phyloP scores from a whole-genome alignment of 2,329 filamentous ascomycete genomes.

The Fusarium annulatum region DNA sequence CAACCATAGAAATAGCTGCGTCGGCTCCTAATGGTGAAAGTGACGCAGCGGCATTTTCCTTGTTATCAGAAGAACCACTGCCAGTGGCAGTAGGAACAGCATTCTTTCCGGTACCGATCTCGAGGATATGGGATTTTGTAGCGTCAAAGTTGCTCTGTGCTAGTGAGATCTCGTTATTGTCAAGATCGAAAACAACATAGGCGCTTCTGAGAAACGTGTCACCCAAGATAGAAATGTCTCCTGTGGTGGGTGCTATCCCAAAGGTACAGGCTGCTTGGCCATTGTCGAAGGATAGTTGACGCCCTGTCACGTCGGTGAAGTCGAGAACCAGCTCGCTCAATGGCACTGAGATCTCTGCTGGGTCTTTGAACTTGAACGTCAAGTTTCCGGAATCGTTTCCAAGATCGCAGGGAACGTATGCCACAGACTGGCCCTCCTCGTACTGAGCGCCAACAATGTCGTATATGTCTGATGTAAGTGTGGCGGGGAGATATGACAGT shows the following conservation, averaged over 20 bases:
- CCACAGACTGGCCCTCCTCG: conserved; percentile 61
- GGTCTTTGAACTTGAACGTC: conserved; percentile 64
- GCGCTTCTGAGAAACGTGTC: conserved; percentile 81
- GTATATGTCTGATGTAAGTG: conserved; percentile 66
- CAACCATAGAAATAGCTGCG: conserved; percentile 4
- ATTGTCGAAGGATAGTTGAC: conserved; percentile 62
- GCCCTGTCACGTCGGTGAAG: conserved; percentile 58
- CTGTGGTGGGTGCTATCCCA: conserved; percentile 70
- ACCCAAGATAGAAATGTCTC: conserved; percentile 71
- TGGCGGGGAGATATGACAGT: conserved; percentile 73
- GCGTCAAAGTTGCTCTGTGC: conserved; percentile 74
- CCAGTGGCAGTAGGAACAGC: conserved; percentile 65
- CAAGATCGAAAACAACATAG: conserved; percentile 80
- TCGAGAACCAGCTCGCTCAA: conserved; percentile 71
- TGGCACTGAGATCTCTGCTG: conserved; percentile 62
- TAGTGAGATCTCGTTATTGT: conserved; percentile 76
- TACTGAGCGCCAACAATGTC: conserved; percentile 69
- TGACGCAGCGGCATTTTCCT: conserved; percentile 18
- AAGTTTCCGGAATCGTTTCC: conserved; percentile 55
- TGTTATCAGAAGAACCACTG: conserved; percentile 48
- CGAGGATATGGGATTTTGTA: conserved; percentile 57
- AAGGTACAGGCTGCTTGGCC: conserved; percentile 71
- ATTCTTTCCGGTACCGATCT: conserved; percentile 63
- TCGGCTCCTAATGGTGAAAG: conserved; percentile 6
- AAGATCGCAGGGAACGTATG: conserved; percentile 71